Base-by-base conservation (phyloP, 1,139 yeast genomes). In the Nakaseomyces bracarensis region DNA sequence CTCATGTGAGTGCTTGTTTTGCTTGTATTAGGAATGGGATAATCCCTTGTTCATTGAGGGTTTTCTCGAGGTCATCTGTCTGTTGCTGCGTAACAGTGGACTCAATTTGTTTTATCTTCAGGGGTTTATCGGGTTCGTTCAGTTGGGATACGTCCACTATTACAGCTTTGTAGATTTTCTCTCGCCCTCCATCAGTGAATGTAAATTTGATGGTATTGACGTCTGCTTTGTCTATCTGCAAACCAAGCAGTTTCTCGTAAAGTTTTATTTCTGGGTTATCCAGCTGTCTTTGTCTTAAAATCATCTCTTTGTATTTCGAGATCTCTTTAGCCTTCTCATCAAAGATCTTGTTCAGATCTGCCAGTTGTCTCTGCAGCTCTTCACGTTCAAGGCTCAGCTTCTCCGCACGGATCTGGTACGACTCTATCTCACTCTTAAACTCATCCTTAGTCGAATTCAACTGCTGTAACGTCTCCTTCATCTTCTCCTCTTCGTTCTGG, bases 161-260 rank as follows among this genome's bases (percentile, higher is more conserved):
- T 4, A 57, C 31, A 18, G 43, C 33, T 15, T 41, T 38, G 10
- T 33, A 22, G 18, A 43, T 34, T 21, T 47, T 44, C n/a, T 46
- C 39, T n/a, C 45, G 50, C 33, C 46, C 46, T 35, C 52, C 50
- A 23, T 49, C 47, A 3, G 31, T 27, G 43, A 57, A 58, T 3
- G 42, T 43, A 42, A 58, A 58, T 19, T 41, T 42, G 7, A 58
- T 42, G 9, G 49, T 47, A 1, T 54, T 57, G 3, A 50, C 47
- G 20, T 44, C 41, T 3, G 54, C 45, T 1, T 58, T 52, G 30
- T 51, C 53, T 3, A 58, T 49, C 1, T 43, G 43, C 42, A 58
- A 41, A 8, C 63, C 63, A 10, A 58, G 44, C 23, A 58, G 28
- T 15, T 43, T 42, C 30, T 58, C 61, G 41, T 58, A 58, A 9